A percentile compares a stretch with the other conserved stretches of the same genome.
Evolutionary conservation across 495 filamentous ascomycete species (phyloP).

Genomic region (Evansstolkia leycettana): DNA sequence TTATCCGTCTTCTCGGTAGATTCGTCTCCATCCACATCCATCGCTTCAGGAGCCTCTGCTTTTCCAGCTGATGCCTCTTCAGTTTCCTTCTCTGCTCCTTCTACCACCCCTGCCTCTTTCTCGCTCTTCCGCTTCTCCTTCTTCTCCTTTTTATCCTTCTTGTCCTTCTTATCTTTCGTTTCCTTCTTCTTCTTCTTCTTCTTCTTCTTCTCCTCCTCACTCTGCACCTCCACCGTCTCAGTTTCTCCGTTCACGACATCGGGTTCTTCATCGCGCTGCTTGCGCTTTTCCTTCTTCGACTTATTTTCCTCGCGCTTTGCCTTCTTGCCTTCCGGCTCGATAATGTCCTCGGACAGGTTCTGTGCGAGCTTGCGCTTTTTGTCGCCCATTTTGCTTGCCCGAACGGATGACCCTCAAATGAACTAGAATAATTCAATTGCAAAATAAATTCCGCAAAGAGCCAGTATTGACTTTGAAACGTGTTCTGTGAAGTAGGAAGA

Average conservation of each 20-base stretch:
- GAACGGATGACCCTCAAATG: neutral
- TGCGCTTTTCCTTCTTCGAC: constrained; percentile 18
- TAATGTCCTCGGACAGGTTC: constrained; percentile 14
- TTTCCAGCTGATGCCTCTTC: constrained; percentile 2
- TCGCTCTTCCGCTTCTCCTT: constrained; percentile 13
- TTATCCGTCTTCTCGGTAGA: constrained; percentile 5
- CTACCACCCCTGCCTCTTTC: constrained; percentile 7
- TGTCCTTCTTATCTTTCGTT: constrained; percentile 9
- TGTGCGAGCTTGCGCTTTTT: constrained; percentile 35
- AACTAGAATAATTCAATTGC: too few relatives aligned
- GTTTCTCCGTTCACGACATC: neutral
- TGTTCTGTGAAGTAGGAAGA: too few relatives aligned
- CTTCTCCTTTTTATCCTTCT: constrained; percentile 11
- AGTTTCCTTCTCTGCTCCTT: constrained; percentile 8
- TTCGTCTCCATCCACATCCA: constrained; percentile 9
- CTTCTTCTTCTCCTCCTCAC: constrained; percentile 6
- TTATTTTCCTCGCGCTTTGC: constrained; percentile 22
- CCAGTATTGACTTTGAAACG: too few relatives aligned
- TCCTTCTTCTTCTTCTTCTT: constrained; percentile 9
- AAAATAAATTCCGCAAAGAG: too few relatives aligned
- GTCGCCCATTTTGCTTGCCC: constrained; percentile 23
- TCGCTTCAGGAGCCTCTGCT: constrained; percentile 9
- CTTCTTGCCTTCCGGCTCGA: constrained; percentile 27
- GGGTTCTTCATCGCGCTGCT: constrained; percentile 7
- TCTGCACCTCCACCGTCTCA: constrained; percentile 3